Evolutionary conservation across 2,329 filamentous ascomycete genomes (phyloP), one percentile per base, ranked within the genome.

Genomic region (Botrytis fragariae): DNA sequence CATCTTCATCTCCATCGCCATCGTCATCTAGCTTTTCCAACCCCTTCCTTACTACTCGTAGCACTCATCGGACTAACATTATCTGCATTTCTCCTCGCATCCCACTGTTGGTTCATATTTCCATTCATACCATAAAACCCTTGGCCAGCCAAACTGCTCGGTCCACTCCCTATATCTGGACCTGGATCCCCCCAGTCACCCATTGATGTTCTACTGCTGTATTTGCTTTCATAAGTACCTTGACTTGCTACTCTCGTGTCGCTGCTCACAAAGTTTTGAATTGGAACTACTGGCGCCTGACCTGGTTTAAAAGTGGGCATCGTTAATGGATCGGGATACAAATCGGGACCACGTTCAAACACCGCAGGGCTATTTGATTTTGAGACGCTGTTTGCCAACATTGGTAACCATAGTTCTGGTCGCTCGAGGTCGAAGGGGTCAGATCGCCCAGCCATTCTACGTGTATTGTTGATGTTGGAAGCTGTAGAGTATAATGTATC

Each of bases 381-480:
- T 14, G 74, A 62, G 61, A 71, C 74, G 5, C 45, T 57, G 18
- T 64, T 65, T 71, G 69, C 54, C 54, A 70, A 61, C 32, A 70
- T 45, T 16, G 68, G 60, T 25, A 71, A 54, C 78, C 85, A 82
- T 10, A 87, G 81, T 77, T 87, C 84, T 48, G 87, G 84, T 61
- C 84, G 81, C 78, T 91, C 89, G n/a, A 91, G 83, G 76, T 91
- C 89, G 77, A 91, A 91, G 2, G 88, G 89, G 76, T 91, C 89
- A 2, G 88, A 90, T 62, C 88, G 87, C 79, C 89, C 88, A 78
- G 88, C 89, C 77, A 86, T 86, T 72, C 86, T 85, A 25, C 83
- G 81, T 9, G 82, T 84, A 62, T 83, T 84, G 29, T 68, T 68
- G 39, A 68, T 57, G 62, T 85, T 83, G 0, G 78, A 79, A 69